Conservation (phyloP, 163 green algal species). For the Chlamydomonas reinhardtii region DNA sequence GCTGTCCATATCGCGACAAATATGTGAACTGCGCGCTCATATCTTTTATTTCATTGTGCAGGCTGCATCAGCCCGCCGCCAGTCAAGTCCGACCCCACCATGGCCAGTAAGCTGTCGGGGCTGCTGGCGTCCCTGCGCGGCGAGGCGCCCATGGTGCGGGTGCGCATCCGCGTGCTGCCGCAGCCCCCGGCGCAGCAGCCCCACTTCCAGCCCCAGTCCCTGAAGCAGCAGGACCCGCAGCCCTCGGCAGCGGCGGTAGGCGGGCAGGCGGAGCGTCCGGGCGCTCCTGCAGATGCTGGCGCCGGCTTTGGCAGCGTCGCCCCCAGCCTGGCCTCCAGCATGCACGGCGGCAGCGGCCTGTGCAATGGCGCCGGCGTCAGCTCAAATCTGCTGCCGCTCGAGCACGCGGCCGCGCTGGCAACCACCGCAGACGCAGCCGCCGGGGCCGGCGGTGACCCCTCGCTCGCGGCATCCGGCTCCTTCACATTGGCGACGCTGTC, state of each 20-base stretch:
- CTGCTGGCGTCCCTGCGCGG: slow-evolving; percentile 71
- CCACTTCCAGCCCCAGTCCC: neutral
- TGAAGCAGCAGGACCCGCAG: slow-evolving; percentile 3
- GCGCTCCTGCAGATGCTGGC: too few relatives aligned
- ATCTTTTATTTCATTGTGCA: neutral
- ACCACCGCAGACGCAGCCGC: too few relatives aligned
- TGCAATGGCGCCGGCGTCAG: neutral
- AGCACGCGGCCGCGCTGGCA: neutral
- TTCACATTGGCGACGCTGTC: neutral
- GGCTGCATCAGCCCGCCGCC: slow-evolving; percentile 39
- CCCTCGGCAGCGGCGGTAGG: neutral
- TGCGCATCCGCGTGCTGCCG: slow-evolving; percentile 73
- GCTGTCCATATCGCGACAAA: too few relatives aligned
- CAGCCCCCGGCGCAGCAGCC: neutral
- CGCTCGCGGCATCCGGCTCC: neutral
- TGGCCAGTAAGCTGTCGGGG: slow-evolving; percentile 44
- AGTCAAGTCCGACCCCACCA: slow-evolving; percentile 8
- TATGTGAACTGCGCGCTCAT: too few relatives aligned
- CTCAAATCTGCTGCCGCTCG: neutral
- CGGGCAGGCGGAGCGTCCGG: too few relatives aligned
- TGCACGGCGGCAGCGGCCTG: neutral
- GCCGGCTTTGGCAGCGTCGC: neutral
- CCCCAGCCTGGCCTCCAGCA: neutral
- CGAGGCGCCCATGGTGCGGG: slow-evolving; percentile 74
- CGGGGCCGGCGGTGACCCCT: too few relatives aligned